A percentile compares a stretch with the other conserved stretches of the same genome.
These are phyloP conservation scores for Bipolaris victoriae DNA, from an alignment of 2,329 filamentous ascomycete species.

Conservation along the genomic window DNA sequence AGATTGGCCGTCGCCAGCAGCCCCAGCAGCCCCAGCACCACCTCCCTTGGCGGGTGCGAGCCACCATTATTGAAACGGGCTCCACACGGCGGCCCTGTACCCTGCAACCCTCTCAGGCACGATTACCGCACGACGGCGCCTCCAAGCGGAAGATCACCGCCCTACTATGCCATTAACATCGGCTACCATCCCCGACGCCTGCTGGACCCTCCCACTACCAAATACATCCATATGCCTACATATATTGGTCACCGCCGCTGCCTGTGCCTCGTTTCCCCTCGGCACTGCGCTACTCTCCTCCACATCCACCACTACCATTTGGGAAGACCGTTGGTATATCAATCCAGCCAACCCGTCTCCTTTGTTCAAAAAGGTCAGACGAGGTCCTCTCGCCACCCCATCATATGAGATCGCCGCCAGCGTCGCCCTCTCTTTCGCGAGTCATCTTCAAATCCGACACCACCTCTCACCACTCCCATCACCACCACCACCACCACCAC, in stretches of 20 bases:
- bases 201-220: conserved; percentile 39
- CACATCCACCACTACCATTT: conserved; percentile 8
- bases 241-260: conserved; percentile 40
- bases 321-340: conserved; percentile 12
- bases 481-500: conserved; percentile 7
- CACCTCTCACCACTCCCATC: conserved; percentile 4
- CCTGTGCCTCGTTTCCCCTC: conserved; percentile 26
- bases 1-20: conserved; percentile 10
- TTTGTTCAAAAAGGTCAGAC: conserved; percentile 12
- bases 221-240: conserved; percentile 39
- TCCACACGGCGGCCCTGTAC: conserved; percentile 31
- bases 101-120: conserved; percentile 31
- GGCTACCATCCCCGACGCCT: conserved; percentile 35
- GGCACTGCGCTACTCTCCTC: conserved; percentile 14
- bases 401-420: conserved; percentile 36
- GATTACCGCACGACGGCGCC: conserved; percentile 32
- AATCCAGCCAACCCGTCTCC: conserved; percentile 6
- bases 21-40: background rate
- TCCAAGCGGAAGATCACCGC: conserved; percentile 42
- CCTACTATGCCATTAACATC: conserved; percentile 40
- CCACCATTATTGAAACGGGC: conserved; percentile 34
- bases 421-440: conserved; percentile 30
- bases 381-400: conserved; percentile 30
- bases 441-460: conserved; percentile 25
- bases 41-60: conserved; percentile 16